Evolutionary conservation across 768 basidiomycete genomes (phyloP).

Genomic region (Atractiella rhizophila): DNA sequence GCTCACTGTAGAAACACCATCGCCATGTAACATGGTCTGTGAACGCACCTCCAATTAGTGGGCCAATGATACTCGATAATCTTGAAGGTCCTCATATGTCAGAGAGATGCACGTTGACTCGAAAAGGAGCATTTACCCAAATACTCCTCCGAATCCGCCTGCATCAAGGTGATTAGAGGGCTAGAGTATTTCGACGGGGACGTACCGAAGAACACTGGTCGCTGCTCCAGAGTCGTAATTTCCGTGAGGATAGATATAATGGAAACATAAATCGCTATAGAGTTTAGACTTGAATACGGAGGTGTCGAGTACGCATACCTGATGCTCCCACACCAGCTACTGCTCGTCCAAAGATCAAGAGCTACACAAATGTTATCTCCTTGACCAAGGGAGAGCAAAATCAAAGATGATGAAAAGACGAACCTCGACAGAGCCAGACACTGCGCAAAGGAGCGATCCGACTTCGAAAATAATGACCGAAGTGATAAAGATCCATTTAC

Average conservation of each 20-base stretch:
- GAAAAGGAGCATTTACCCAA: slow-evolving; percentile 22
- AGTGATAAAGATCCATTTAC: slow-evolving; percentile 1
- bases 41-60: slow-evolving; percentile 22
- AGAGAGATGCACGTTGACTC: slow-evolving; percentile 17
- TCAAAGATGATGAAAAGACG: no score
- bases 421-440: slow-evolving; percentile 16
- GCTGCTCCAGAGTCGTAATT: slow-evolving; percentile 19
- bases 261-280: slow-evolving; percentile 19
- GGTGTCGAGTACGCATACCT: no score
- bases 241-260: slow-evolving; percentile 16
- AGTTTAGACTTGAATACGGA: no score
- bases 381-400: no score
- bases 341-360: slow-evolving; percentile 28
- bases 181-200: background rate
- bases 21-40: no score
- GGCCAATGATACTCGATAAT: slow-evolving; percentile 20
- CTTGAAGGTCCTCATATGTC: no score
- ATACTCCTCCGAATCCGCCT: slow-evolving; percentile 23
- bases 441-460: slow-evolving; percentile 27
- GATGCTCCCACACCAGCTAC: slow-evolving; percentile 28
- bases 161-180: no score
- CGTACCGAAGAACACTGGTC: slow-evolving; percentile 9
- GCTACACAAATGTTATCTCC: no score
- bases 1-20: slow-evolving; percentile 21
- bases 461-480: slow-evolving; percentile 25